Percentiles rank a stretch among this genome's conserved stretches.
phyloP scores from a whole-genome alignment of 2,329 filamentous ascomycete species.

The Aschersonia sp. region DNA sequence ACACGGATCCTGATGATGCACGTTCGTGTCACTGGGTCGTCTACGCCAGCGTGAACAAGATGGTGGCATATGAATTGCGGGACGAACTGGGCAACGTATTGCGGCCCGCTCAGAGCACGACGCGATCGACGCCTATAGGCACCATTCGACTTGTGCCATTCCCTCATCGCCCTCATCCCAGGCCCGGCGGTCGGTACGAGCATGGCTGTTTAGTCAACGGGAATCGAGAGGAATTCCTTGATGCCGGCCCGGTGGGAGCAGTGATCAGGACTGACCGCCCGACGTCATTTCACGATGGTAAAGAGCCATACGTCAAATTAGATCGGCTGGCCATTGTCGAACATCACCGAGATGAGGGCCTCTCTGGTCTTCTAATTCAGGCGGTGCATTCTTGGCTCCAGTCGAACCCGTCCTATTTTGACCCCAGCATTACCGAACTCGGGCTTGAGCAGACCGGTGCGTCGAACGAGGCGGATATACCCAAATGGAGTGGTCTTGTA shows the following conservation, averaged over 20 bases:
- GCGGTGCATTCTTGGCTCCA: constrained; percentile 54
- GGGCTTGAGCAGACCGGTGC: constrained; percentile 28
- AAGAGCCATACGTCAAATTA: constrained; percentile 70
- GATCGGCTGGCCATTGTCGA: constrained; percentile 60
- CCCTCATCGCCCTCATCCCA: constrained; percentile 54
- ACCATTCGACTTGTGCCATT: constrained; percentile 73
- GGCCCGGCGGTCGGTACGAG: constrained; percentile 32
- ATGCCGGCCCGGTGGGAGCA: constrained; percentile 5
- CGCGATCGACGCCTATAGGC: constrained; percentile 42
- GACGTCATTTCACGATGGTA: constrained; percentile 40
- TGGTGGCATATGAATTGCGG: constrained; percentile 24
- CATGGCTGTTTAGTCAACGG: constrained; percentile 22
- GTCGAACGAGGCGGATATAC: constrained; percentile 24
- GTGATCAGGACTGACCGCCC: constrained; percentile 22
- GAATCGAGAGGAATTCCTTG: constrained; percentile 5
- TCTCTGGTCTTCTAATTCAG: constrained; percentile 53
- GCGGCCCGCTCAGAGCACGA: constrained; percentile 28
- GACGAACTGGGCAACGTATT: constrained; percentile 27
- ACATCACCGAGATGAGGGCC: constrained; percentile 48
- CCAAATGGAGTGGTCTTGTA: constrained; percentile 59
- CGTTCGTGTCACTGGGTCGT: constrained; percentile 77
- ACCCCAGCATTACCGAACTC: constrained; percentile 29
- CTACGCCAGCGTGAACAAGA: constrained; percentile 51
- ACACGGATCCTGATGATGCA: constrained; percentile 69
- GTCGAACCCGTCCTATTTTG: constrained; percentile 41